Conservation (phyloP, 23 red algal species). For the Gracilariopsis chorda region DNA sequence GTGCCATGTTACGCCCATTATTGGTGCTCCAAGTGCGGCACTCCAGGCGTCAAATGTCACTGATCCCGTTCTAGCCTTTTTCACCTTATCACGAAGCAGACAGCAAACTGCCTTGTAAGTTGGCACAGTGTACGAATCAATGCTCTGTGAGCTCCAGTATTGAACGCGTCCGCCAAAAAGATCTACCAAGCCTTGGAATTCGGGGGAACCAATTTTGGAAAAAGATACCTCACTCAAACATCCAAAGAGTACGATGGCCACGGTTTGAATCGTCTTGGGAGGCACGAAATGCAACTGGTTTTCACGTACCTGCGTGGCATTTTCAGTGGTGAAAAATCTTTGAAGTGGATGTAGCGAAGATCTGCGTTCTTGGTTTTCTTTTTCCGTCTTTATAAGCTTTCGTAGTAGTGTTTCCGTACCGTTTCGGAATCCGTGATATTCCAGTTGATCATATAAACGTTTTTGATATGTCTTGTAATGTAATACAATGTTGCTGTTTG, state of each 20-base stretch:
- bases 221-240: background rate
- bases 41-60: background rate
- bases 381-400: too few relatives aligned
- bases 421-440: too few relatives aligned
- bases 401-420: too few relatives aligned
- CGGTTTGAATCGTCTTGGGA: background rate
- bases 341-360: too few relatives aligned
- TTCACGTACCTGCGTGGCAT: too few relatives aligned
- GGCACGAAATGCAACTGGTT: too few relatives aligned
- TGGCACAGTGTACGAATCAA: background rate
- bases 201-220: background rate
- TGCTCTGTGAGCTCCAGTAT: background rate
- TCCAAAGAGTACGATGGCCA: background rate
- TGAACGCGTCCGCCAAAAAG: background rate
- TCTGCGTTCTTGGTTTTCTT: too few relatives aligned
- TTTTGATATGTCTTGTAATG: too few relatives aligned
- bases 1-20: too few relatives aligned
- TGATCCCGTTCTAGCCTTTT: background rate
- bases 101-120: background rate
- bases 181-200: background rate
- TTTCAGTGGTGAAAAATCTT: too few relatives aligned
- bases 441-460: too few relatives aligned
- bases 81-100: background rate
- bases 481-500: too few relatives aligned
- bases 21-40: background rate